Base-by-base conservation (phyloP, 176 grass and related monocot species). In the Zoysia pacifica region DNA sequence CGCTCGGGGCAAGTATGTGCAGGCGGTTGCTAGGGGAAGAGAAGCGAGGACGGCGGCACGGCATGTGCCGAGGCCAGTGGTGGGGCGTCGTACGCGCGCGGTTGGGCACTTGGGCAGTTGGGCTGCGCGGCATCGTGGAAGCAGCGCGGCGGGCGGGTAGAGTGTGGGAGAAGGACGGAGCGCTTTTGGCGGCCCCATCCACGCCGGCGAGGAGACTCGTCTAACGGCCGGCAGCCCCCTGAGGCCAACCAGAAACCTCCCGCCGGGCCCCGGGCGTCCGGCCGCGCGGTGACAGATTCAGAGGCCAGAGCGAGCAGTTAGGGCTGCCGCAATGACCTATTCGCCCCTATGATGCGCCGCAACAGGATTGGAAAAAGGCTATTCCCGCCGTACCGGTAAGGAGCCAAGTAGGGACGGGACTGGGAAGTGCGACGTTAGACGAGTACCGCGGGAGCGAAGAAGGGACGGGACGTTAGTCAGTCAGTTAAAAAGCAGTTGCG, bases 131-230 rank as follows among this genome's bases (percentile, higher is more conserved):
- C n/a, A 20, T 63, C 54, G 73, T 62, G 28, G 77, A 56, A 60
- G 82, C 76, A 79, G 16, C 6, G 11, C 28, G 1, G 69, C 2
- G 15, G 7, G 73, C 55, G 62, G 73, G 65, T 54, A 19, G 20
- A 84, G 83, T 73, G 82, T 81, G 52, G n/a, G 48, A 85, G 64
- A 77, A 88, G 47, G 84, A 93, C 59, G 54, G 51, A 85, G 79
- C 77, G 67, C 84, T 90, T 78, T 90, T 81, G 78, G 16, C 74
- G 78, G 72, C 13, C 72, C 85, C 68, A 85, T 55, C 68, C 54
- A 58, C 54, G 69, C 50, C 48, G 74, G 68, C 75, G 48, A 58
- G 46, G 55, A 49, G 74, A 44, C 76, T 80, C 81, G 83, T 67
- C 42, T 67, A 76, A 86, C 85, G 85, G 85, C 78, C 81, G 81